Evolutionary conservation across 306 rosid genomes (phyloP).

Genomic region (Glycine soja): DNA sequence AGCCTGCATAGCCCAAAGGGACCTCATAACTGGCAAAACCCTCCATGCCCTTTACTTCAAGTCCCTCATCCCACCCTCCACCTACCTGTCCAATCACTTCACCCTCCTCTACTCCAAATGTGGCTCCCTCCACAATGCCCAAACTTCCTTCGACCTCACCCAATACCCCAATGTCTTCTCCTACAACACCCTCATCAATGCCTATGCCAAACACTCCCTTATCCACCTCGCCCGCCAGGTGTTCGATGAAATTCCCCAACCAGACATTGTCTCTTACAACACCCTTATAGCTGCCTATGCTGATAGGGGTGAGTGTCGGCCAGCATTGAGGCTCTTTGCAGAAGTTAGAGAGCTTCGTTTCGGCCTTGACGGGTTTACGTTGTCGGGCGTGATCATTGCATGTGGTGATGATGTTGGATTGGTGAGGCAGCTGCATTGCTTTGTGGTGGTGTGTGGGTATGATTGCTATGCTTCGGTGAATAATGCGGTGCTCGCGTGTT

Average conservation of each 20-base stretch:
- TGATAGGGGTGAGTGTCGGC: slow-evolving; percentile 53
- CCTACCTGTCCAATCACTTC: slow-evolving; percentile 60
- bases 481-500: slow-evolving; percentile 63
- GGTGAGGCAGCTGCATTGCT: slow-evolving; percentile 61
- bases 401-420: slow-evolving; percentile 53
- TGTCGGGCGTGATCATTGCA: slow-evolving; percentile 56
- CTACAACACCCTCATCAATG: slow-evolving; percentile 69
- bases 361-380: slow-evolving; percentile 71
- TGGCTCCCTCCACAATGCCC: slow-evolving; percentile 46
- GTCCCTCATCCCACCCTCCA: slow-evolving; percentile 53
- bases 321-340: slow-evolving; percentile 55
- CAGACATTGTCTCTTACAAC: slow-evolving; percentile 56
- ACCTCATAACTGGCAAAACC: slow-evolving; percentile 55
- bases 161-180: slow-evolving; percentile 63
- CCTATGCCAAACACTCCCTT: slow-evolving; percentile 47
- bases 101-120: slow-evolving; percentile 57
- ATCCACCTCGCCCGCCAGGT: slow-evolving; percentile 46
- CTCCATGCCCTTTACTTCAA: slow-evolving; percentile 59
- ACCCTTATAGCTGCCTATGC: slow-evolving; percentile 70
- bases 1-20: slow-evolving; percentile 47
- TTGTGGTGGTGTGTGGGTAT: slow-evolving; percentile 59
- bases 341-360: slow-evolving; percentile 55
- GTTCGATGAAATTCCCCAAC: slow-evolving; percentile 58
- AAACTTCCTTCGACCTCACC: slow-evolving; percentile 44
- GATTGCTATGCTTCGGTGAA: slow-evolving; percentile 68